These are phyloP conservation scores for Catharanthus roseus DNA, from an alignment of 257 asterid species.

Conservation along the genomic window DNA sequence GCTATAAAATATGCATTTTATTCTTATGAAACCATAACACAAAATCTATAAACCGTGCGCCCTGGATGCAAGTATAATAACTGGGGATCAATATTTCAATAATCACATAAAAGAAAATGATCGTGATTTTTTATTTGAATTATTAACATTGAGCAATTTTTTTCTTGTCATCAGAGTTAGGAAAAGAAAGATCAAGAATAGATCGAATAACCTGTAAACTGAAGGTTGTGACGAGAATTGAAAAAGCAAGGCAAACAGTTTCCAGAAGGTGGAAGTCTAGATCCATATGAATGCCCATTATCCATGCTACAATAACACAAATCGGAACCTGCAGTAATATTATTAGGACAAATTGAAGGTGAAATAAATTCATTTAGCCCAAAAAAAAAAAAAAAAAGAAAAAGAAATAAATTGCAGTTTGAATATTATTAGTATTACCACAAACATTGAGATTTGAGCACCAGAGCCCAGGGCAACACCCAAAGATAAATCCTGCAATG, in stretches of 20 bases:
- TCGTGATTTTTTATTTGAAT: no score
- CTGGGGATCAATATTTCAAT: no score
- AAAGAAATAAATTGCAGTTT: not conserved
- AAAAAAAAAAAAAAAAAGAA: no score
- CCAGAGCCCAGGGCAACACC: conserved; percentile 48
- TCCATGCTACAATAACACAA: conserved; percentile 38
- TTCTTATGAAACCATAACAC: no score
- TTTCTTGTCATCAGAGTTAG: not conserved
- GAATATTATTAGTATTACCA: conserved; percentile 17
- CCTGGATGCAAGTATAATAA: no score
- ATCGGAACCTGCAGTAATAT: conserved; percentile 28
- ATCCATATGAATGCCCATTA: conserved; percentile 36
- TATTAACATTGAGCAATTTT: no score
- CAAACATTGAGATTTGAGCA: conserved; percentile 45
- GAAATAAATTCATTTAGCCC: no score
- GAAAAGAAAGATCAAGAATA: not conserved
- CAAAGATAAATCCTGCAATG: conserved; percentile 37
- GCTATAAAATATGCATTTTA: no score
- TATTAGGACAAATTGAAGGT: no score
- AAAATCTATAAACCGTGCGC: no score
- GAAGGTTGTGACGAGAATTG: conserved; percentile 35
- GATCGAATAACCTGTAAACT: conserved; percentile 28
- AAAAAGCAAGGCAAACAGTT: conserved; percentile 33
- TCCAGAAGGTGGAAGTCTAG: conserved; percentile 36
- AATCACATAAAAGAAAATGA: no score